Evolutionary conservation across 2,329 filamentous ascomycete species (phyloP), one percentile per base, ranked within the genome.

Genomic region (Rhynchosporium secalis): DNA sequence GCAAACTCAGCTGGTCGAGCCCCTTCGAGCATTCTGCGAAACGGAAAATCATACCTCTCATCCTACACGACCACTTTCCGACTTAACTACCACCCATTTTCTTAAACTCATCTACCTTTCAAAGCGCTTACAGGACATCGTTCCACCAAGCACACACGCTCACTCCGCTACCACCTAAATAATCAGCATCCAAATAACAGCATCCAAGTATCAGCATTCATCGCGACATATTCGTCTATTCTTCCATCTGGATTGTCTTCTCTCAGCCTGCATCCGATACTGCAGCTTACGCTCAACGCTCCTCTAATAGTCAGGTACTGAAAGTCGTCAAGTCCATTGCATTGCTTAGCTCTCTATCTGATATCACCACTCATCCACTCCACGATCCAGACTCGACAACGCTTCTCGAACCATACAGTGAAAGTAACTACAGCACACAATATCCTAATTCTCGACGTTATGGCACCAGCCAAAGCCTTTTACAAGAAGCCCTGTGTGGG

Each of bases 401-500:
- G 3, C 1, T 26, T 9, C 49, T 26, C 31, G 31, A 20, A 40
- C 1, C 31, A 41, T 40, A 28, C 20, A 13, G n/a, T 40, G 9
- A 54, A 9, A 13, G 12, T n/a, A 6, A 2, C 38, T 5, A 40
- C 4, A 54, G 43, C 41, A 6, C n/a, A 46, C n/a, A 8, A 46
- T 46, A 26, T 46, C n/a, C 28, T 12, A 45, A 26, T 28, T 26
- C 7, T 28, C n/a, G 5, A 9, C 41, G 45, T 5, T 13, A 54
- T 52, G 57, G 46, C 47, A 46, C 47, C 45, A 45, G 7, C 57
- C 29, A 46, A 54, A 29, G 31, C 31, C 13, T 31, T 47, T n/a
- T 20, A 13, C 45, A 63, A 56, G 48, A 58, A 41, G 10, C 4
- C 43, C 28, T 55, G 48, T 20, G 6, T 33, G 1, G n/a, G 49